phyloP scores from a whole-genome alignment of 148 eudicot genomes.

The Chenopodium quinoa region DNA sequence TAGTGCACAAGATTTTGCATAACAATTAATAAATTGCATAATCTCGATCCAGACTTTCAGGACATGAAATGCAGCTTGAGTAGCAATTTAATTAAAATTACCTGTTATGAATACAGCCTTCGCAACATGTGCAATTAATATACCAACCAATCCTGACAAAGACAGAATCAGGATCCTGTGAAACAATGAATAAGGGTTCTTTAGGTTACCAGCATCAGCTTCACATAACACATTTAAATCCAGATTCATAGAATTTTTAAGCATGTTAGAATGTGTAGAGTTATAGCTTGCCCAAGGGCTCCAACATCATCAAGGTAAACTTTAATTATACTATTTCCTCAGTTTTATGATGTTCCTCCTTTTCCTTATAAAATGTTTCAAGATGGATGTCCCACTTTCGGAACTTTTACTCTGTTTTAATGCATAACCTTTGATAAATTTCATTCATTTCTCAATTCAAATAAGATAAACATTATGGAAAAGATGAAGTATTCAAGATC shows the following conservation, averaged over 20 bases:
- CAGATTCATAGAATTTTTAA: neutral
- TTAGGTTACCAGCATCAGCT: constrained; percentile 17
- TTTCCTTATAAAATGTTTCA: neutral
- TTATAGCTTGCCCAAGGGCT: neutral
- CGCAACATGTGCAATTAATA: constrained; percentile 74
- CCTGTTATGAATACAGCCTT: constrained; percentile 81
- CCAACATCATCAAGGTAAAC: neutral
- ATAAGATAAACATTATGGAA: neutral
- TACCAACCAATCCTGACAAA: constrained; percentile 89
- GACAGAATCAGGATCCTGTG: constrained; percentile 39
- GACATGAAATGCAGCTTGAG: constrained; percentile 1
- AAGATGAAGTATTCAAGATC: neutral
- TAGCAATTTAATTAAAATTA: constrained; percentile 25
- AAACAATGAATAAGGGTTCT: constrained; percentile 19
- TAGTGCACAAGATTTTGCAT: neutral
- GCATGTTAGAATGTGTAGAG: neutral
- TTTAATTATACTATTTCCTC: neutral
- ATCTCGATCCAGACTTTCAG: neutral
- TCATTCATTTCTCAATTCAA: neutral
- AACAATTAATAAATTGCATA: neutral
- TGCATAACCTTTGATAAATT: neutral
- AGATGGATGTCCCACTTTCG: neutral
- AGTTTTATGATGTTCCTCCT: neutral
- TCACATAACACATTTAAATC: neutral
- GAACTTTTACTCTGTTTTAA: neutral